Conservation (phyloP, 2,329 filamentous ascomycete species). For the Fusarium sp. region DNA sequence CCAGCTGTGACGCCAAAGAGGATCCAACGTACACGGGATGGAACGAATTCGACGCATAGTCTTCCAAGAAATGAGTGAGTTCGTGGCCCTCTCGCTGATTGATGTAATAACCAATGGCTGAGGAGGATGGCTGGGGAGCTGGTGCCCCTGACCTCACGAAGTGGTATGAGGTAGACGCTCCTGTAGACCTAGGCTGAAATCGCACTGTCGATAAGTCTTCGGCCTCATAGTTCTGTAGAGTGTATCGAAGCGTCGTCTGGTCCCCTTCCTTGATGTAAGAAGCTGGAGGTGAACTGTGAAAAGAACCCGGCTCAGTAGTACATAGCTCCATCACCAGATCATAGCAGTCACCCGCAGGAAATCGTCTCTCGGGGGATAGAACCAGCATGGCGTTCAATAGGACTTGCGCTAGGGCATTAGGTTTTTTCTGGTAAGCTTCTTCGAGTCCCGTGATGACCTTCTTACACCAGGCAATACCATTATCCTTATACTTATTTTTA, state of each 20-base stretch:
- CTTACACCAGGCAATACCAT: conserved; percentile 4
- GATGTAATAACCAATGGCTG: background rate
- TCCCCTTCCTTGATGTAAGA: background rate
- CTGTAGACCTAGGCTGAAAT: background rate
- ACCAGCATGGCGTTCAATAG: conserved; percentile 1
- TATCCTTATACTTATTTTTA: background rate
- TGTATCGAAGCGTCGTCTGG: background rate
- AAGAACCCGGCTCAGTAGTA: background rate
- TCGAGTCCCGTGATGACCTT: background rate
- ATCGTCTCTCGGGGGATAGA: background rate
- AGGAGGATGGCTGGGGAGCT: background rate
- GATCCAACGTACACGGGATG: conserved; percentile 5
- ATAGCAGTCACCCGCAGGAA: conserved; percentile 3
- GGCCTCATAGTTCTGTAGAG: background rate
- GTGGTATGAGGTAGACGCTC: background rate
- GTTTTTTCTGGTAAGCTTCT: background rate
- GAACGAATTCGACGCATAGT: conserved; percentile 1
- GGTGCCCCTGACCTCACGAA: background rate
- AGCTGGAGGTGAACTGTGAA: background rate
- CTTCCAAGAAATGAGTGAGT: background rate
- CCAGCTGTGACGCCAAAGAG: background rate
- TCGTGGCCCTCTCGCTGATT: background rate
- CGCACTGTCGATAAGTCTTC: background rate
- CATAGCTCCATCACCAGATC: background rate
- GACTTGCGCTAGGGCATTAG: background rate